Evolutionary conservation across 1,139 yeast genomes (phyloP).

Genomic region (Kodamaea suecica): DNA sequence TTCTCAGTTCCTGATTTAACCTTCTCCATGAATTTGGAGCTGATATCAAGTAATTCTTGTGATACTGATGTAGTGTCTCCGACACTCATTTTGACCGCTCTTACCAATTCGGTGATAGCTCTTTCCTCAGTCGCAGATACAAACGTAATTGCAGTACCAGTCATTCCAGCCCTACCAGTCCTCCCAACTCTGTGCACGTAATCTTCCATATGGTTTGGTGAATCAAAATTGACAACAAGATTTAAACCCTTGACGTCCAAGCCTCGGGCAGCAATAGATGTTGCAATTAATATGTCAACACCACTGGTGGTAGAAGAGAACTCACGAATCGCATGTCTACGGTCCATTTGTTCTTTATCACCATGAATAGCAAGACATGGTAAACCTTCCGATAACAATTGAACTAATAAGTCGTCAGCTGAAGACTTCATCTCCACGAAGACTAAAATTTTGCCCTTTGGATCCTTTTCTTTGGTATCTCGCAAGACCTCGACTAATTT

Average conservation of each 20-base stretch:
- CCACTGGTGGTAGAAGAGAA: constrained; percentile 57
- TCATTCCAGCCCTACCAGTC: constrained; percentile 88
- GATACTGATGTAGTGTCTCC: constrained; percentile 40
- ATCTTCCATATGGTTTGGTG: constrained; percentile 92
- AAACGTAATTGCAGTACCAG: constrained; percentile 78
- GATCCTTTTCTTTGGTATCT: constrained; percentile 26
- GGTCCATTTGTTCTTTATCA: constrained; percentile 83
- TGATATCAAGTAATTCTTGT: constrained; percentile 48
- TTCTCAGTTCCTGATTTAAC: constrained; percentile 70
- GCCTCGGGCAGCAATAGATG: constrained; percentile 94
- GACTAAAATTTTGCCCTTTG: constrained; percentile 59
- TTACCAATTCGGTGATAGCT: constrained; percentile 67
- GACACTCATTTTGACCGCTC: constrained; percentile 59
- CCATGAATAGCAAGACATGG: constrained; percentile 79
- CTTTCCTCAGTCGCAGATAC: constrained; percentile 64
- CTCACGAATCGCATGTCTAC: constrained; percentile 71
- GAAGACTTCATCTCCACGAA: constrained; percentile 85
- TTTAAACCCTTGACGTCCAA: constrained; percentile 82
- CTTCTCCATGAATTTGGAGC: constrained; percentile 55
- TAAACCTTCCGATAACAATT: constrained; percentile 55
- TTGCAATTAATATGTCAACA: constrained; percentile 70
- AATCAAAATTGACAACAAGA: constrained; percentile 80
- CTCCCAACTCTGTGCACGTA: constrained; percentile 96
- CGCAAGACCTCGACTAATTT: constrained; percentile 55
- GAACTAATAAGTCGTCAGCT: constrained; percentile 68